phyloP scores from a whole-genome alignment of 1,284 basidiomycete genomes.

The Malassezia psittaci region DNA sequence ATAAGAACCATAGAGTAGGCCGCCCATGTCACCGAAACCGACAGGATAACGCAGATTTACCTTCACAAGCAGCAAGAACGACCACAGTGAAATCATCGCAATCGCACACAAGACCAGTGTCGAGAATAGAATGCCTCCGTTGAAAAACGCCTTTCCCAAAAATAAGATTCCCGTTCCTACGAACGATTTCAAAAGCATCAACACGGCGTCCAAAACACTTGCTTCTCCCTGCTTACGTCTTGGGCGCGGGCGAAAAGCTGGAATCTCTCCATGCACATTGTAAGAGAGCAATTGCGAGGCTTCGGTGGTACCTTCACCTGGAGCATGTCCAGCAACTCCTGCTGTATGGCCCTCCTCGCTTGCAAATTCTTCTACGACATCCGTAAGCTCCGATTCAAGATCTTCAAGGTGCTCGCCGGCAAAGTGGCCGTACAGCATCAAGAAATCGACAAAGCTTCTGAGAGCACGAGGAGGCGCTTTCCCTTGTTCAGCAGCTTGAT shows the following conservation, averaged over 20 bases:
- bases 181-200: conserved; percentile 64
- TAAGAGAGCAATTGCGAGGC: conserved; percentile 24
- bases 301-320: conserved; percentile 29
- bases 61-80: conserved; percentile 82
- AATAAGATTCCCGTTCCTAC: conserved; percentile 93
- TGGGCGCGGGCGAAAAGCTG: conserved; percentile 1
- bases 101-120: conserved; percentile 66
- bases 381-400: conserved; percentile 32
- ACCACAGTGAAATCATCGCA: conserved; percentile 78
- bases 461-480: conserved; percentile 36
- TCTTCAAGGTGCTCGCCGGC: conserved; percentile 42
- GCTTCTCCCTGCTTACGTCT: conserved; percentile 26
- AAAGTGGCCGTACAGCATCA: conserved; percentile 45
- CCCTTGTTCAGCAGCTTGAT: conserved; percentile 36
- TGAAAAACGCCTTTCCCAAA: conserved; percentile 93
- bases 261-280: conserved; percentile 14
- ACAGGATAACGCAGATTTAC: conserved; percentile 81
- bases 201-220: conserved; percentile 39
- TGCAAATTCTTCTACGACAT: conserved; percentile 28
- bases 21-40: conserved; percentile 94
- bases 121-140: conserved; percentile 90
- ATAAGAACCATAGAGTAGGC: conserved; percentile 77
- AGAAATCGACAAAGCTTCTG: conserved; percentile 45
- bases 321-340: conserved; percentile 4
- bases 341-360: conserved; percentile 16